A percentile compares a stretch with the other conserved stretches of the same genome.
phyloP scores from a whole-genome alignment of 257 asterid species.

The Solanum bulbocastanum region DNA sequence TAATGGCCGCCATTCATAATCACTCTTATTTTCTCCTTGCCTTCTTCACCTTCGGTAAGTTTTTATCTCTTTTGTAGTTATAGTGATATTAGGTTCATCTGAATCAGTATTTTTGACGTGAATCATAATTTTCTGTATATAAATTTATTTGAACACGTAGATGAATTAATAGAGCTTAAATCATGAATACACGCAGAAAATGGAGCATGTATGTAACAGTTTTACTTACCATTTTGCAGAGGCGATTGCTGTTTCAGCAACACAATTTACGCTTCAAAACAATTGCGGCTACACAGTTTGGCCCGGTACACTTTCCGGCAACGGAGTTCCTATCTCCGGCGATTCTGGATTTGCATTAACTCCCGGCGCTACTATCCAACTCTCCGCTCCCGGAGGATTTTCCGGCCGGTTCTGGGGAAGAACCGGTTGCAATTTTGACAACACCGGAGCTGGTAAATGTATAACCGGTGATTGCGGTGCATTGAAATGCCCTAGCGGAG shows the following conservation, averaged over 20 bases:
- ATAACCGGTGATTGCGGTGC: slow-evolving; percentile 64
- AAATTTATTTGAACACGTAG: background rate
- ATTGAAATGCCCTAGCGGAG: slow-evolving; percentile 49
- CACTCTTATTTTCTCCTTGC: background rate
- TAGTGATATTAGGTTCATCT: background rate
- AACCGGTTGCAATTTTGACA: slow-evolving; percentile 59
- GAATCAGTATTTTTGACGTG: background rate
- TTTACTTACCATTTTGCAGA: slow-evolving; percentile 18
- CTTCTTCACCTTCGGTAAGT: background rate
- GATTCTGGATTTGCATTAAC: slow-evolving; percentile 58
- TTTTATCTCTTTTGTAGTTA: background rate
- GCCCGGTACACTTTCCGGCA: slow-evolving; percentile 90
- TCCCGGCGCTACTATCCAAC: slow-evolving; percentile 50
- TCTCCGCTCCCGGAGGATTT: slow-evolving; percentile 72
- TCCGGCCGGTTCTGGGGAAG: slow-evolving; percentile 96
- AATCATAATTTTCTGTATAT: background rate
- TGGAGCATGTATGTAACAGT: background rate
- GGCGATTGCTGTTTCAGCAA: slow-evolving; percentile 21
- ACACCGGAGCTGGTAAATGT: slow-evolving; percentile 53
- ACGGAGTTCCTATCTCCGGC: slow-evolving; percentile 52
- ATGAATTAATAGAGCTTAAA: background rate
- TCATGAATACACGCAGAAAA: background rate
- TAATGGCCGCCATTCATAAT: background rate
- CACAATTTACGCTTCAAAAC: slow-evolving; percentile 62
- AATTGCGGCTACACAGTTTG: slow-evolving; percentile 62